A percentile compares a stretch with the other conserved stretches of the same genome.
Conservation (phyloP, 2,329 filamentous ascomycete genomes). For the Microcyclosporella mali region DNA sequence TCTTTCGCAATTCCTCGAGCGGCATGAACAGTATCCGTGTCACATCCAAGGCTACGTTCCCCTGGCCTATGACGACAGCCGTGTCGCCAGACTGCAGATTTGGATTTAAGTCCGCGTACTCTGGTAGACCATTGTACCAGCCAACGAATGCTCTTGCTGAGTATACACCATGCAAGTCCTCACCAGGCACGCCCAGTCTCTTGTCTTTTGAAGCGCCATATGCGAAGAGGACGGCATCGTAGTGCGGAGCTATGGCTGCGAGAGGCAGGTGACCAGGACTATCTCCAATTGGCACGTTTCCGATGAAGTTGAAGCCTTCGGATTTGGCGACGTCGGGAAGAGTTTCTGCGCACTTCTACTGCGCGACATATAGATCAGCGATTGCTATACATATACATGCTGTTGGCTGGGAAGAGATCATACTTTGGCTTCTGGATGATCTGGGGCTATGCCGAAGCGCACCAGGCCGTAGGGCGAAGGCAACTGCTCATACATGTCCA, state of each 20-base stretch:
- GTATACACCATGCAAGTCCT: conserved; percentile 69
- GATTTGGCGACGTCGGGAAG: conserved; percentile 83
- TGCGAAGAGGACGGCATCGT: conserved; percentile 85
- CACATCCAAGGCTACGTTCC: conserved; percentile 92
- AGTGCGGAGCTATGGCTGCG: conserved; percentile 65
- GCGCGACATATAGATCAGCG: conserved; percentile 22
- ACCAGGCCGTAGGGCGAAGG: conserved; percentile 91
- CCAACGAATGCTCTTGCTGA: conserved; percentile 91
- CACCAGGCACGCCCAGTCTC: conserved; percentile 71
- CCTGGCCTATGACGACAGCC: conserved; percentile 85
- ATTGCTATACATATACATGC: conserved; percentile 1
- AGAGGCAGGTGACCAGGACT: conserved; percentile 53
- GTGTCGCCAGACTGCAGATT: conserved; percentile 70
- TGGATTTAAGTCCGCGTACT: conserved; percentile 66
- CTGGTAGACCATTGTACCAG: conserved; percentile 95
- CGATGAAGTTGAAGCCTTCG: conserved; percentile 80
- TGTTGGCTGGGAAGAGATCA: conserved; percentile 15
- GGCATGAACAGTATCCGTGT: conserved; percentile 78
- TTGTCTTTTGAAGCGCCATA: conserved; percentile 87
- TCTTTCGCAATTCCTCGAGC: conserved; percentile 65
- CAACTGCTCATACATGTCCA: conserved; percentile 95
- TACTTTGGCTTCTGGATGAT: conserved; percentile 97
- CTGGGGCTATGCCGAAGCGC: conserved; percentile 91
- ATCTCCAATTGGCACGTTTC: conserved; percentile 75
- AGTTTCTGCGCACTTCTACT: conserved; percentile 86